Base-by-base conservation (phyloP, 2,329 filamentous ascomycete species). In the Lachnellula occidentalis region DNA sequence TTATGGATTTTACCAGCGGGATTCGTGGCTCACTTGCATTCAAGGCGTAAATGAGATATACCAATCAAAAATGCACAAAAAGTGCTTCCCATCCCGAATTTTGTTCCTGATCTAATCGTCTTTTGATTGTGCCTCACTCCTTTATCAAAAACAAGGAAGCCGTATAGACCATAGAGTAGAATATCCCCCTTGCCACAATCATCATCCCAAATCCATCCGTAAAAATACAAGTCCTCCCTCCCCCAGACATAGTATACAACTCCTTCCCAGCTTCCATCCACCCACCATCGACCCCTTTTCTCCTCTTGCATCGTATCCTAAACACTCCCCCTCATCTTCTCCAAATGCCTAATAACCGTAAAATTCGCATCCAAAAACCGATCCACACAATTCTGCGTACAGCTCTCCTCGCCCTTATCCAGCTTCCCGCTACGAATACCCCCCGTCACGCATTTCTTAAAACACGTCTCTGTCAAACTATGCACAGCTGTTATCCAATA, bases 311-410 rank as follows among this genome's bases (percentile, higher is more conserved):
- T 5, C 45, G 34, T 42, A 45, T n/a, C 52, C 37, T 21, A 11
- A 17, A 24, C 22, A 51, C 53, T 56, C 51, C 39, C 70, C 58
- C 80, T 73, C 72, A 88, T 73, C 58, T 72, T 80, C 70, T 94
- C 85, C 67, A 97, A 75, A 70, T 96, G 88, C 77, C 85, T 87
- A 72, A 96, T 76, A n/a, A 95, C 88, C 51, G 90, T 77, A 61
- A 88, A 74, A 74, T 92, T 94, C 59, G 91, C 82, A 72, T 99
- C 94, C 75, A 97, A 80, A 74, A 95, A 97, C 54, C 94, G 81
- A 67, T 96, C 89, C 54, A 97, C 91, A 69, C 94, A 99, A 77
- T 96, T 96, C 71, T 85, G 78, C 70, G 96, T 81, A 72, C 94
- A 99, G 8, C 78, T 74, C 75, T 94, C 86, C 76, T 99, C 94